Evolutionary conservation across 805 yeast genomes (phyloP), one percentile per base, ranked within the genome.

Genomic region (Cyberlindnera americana): DNA sequence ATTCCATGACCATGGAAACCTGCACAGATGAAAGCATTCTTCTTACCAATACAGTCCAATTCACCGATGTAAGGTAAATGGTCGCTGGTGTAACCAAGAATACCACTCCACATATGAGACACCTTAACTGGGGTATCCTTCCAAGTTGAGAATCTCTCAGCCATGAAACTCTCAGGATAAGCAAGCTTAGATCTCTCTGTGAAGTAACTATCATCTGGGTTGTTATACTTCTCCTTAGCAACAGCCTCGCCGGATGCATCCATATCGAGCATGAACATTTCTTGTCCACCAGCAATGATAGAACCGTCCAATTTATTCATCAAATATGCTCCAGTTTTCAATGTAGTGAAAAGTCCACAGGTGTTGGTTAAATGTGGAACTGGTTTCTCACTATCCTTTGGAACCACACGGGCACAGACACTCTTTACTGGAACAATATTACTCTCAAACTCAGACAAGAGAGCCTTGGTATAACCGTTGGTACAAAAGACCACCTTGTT

Each of bases 1-100:
- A 72, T 70, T 16, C 77, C 77, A 51, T 72, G 77, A 3, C 76
- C 77, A 31, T 67, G 65, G 53, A 69, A 72, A 0, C 77, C 77
- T 4, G 75, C 75, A 44, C 62, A 55, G 13, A 66, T 54, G 43
- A 51, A 70, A n/a, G 61, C 56, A 39, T 60, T 54, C 25, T 52
- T 47, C 23, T 58, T 57, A 6, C 47, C 52, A 19, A 53, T 44
- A 9, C 43, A 33, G 19, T 46, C 52, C 19, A 70, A 40, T 38
- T 64, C 68, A 17, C 77, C 77, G 14, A 71, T 69, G 35, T 63
- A 61, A 3, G 77, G 77, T 17, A 62, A 39, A 4, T 42, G 47
- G 45, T 70, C 73, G 22, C 59, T 58, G 4, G 74, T 56, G 47
- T 60, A 70, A 4, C 76, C 77, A 54, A 70, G 54, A n/a, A 71